Base-by-base conservation (phyloP, 768 basidiomycete species). In the Collybiopsis confluens region DNA sequence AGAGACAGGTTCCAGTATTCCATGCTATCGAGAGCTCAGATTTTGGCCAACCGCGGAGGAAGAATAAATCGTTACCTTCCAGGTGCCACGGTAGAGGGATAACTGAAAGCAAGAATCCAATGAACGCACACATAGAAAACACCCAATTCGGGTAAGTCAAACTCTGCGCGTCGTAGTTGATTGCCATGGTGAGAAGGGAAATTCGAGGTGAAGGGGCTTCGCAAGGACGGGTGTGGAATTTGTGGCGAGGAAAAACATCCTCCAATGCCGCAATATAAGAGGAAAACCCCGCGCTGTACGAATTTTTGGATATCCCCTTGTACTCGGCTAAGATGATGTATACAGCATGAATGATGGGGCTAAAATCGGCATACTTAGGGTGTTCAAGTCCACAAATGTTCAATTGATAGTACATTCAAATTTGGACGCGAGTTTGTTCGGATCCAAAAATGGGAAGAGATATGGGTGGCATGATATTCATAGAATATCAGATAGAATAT, bases 61-160 rank as follows among this genome's bases (percentile, higher is more conserved):
- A 24, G 1, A 27, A n/a, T 13, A 33, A 42, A n/a, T 42, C 45
- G 54, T 53, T 60, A 78, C 76, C 85, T 74, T 86, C 77, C 40
- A 85, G 69, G 64, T 91, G 88, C 81, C 83, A 85, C 11, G 82
- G 80, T 20, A 85, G 70, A 4, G 88, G 85, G 35, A 88, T 78
- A 42, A 73, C 62, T 37, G 75, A 78, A 23, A 81, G 60, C 28
- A 86, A 18, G 60, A 86, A 80, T 45, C 80, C 78, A 23, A 81
- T 57, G 65, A 85, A 86, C 59, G 83, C 66, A 56, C 77, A 76
- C 20, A 66, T 56, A 23, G 75, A 72, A 64, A 76, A 81, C 26
- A 83, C 60, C 58, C 68, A 70, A 57, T 75, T 75, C 15, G 78
- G 75, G 54, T 69, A 70, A 24, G 63, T 58, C 62, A 71, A 24